Evolutionary conservation across 352 stramenopile species (phyloP), one percentile per base, ranked within the genome.

Genomic region (Phytophthora vignae): DNA sequence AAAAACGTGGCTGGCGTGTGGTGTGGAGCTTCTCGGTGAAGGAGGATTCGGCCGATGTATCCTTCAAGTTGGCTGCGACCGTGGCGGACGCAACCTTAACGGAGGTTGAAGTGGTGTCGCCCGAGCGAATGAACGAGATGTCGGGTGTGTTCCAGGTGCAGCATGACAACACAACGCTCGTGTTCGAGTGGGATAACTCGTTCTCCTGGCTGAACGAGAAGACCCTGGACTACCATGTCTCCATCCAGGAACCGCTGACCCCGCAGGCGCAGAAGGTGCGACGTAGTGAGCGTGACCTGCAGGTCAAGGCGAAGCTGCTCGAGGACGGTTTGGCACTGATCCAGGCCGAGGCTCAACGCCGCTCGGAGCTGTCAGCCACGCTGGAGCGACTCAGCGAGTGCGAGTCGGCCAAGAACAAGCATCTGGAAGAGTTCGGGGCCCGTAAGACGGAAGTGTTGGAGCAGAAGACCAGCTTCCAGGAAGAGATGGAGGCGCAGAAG

Each of bases 171-270:
- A 80, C 77, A 17, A 84, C 78, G 56, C 73, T 96, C 1, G 19
- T 78, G 19, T 96, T 94, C 52, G 78, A 86, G 42, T 96, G 88
- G 88, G 87, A 96, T 66, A 96, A 96, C 55, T 77, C 84, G 36
- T 96, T 94, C 58, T 94, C 87, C 22, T 96, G 88, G 88, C 75
- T 96, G 1, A 92, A 93, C 49, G 85, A 90, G 57, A 96, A 96
- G 69, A 96, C 88, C 1, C 60, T 96, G 42, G 88, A 94, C 64
- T 94, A 96, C 67, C 88, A 94, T 21, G 88, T 96, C 29, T 90
- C 84, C 5, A 77, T 96, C 3, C 77, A 91, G 12, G 81, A 93
- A 54, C 88, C 78, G 10, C 58, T 94, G 33, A 78, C 78, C 7
- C 58, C 56, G 2, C 68, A 78, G 38, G 78, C 81, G 50, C 60